Base-by-base conservation (phyloP, 2,329 filamentous ascomycete species). In the Aureobasidium sp. region DNA sequence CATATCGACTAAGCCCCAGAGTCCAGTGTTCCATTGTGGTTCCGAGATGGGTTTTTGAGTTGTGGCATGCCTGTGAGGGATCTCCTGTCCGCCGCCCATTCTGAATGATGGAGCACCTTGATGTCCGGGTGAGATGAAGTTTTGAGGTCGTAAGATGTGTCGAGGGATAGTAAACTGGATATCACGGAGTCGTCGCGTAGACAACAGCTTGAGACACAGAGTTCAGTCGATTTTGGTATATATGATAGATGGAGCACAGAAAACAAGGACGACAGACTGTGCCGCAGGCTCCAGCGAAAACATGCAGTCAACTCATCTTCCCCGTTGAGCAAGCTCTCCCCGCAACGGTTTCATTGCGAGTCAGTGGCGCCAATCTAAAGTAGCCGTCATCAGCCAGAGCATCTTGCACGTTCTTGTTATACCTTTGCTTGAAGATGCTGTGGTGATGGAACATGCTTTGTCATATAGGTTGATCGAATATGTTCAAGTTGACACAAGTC, bases 1-100 rank as follows among this genome's bases (percentile, higher is more conserved):
- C 63, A 64, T 64, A 27, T 64, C 63, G 9, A 64, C 63, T 25
- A 64, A 55, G 30, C 61, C 63, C 42, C 62, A 62, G 14, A 62
- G 51, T 11, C 60, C 58, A 4, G 37, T 53, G 39, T 62, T 64
- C 63, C 63, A 64, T 55, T 62, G 44, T n/a, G 61, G 51, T 8
- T 48, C 54, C 5, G 54, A 27, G 10, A 30, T 14, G 10, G 30
- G 30, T 47, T 49, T 25, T 0, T 44, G 45, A n/a, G 34, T 41
- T 21, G 55, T 41, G 11, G 34, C 44, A 49, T 48, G 14, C 10
- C 44, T 30, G 34, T 41, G 11, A 36, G 59, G 59, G 2, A 55
- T 25, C 16, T 61, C 49, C 7, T 45, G 48, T 39, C 59, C 59
- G 25, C 59, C 59, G 10, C 59, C 59, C 59, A 61, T 61, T 16